These are phyloP conservation scores for Trichoderma koningiopsis DNA, from an alignment of 2,329 filamentous ascomycete genomes.

Conservation along the genomic window DNA sequence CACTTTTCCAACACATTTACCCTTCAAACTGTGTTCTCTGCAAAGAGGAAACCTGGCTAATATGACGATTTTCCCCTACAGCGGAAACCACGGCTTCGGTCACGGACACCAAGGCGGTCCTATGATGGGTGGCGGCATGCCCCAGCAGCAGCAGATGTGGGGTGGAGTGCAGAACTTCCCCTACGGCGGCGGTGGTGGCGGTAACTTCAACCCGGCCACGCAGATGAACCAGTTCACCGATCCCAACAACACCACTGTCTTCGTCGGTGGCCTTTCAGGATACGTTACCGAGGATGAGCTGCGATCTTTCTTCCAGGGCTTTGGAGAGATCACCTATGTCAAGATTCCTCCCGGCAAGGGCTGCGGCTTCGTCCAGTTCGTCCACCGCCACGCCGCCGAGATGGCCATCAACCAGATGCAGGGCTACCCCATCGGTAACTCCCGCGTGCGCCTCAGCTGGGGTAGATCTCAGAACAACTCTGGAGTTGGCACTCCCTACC, in stretches of 20 bases:
- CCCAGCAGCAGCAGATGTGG: conserved; percentile 50
- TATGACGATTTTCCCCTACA: conserved; percentile 22
- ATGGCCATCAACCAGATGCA: conserved; percentile 99
- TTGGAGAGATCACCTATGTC: conserved; percentile 99
- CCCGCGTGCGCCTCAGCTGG: conserved; percentile 95
- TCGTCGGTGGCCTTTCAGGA: conserved; percentile 93
- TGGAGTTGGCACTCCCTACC: conserved; percentile 94
- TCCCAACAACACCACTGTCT: conserved; percentile 99
- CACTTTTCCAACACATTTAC: background rate
- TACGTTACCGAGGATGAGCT: conserved; percentile 99
- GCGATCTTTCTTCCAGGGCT: conserved; percentile 99
- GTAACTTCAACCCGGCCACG: conserved; percentile 52
- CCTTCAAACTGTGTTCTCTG: background rate
- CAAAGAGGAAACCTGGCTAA: background rate
- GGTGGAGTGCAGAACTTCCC: conserved; percentile 42
- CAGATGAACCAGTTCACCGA: conserved; percentile 99
- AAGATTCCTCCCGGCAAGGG: conserved; percentile 99
- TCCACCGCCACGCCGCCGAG: conserved; percentile 96
- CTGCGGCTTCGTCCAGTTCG: conserved; percentile 98
- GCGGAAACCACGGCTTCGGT: conserved; percentile 45
- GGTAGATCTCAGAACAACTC: conserved; percentile 99
- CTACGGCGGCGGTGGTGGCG: conserved; percentile 35
- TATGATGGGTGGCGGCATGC: conserved; percentile 51
- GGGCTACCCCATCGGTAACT: conserved; percentile 98
- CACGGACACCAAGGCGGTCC: conserved; percentile 47